Evolutionary conservation across 2,329 filamentous ascomycete genomes (phyloP).

Genomic region (Penicillium sp.): DNA sequence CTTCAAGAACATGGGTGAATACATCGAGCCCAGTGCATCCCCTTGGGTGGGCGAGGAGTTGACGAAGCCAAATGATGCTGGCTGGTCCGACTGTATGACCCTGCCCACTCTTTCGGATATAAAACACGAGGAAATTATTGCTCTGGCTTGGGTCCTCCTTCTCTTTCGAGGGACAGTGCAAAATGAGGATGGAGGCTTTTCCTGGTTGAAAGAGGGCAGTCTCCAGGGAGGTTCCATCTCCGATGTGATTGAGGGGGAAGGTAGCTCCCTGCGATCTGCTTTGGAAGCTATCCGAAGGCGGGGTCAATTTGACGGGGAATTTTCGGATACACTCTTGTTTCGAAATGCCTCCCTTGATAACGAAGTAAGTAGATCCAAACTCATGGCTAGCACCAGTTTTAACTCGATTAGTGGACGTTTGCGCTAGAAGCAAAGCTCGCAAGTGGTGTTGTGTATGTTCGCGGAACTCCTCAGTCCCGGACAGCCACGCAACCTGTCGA

Average conservation of each 20-base stretch:
- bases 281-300: background rate
- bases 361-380: background rate
- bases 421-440: background rate
- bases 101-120: background rate
- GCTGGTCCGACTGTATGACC: background rate
- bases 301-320: background rate
- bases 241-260: background rate
- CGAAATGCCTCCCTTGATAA: background rate
- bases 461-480: background rate
- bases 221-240: background rate
- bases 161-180: background rate
- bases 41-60: background rate
- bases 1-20: background rate
- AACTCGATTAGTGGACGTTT: background rate
- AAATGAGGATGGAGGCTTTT: background rate
- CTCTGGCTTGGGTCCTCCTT: background rate
- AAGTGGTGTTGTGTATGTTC: background rate
- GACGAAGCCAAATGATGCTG: background rate
- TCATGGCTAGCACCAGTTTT: background rate
- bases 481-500: background rate
- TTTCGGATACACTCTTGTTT: background rate
- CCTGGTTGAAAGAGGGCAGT: background rate
- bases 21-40: background rate
- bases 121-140: background rate
- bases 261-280: background rate